A percentile compares a stretch with the other conserved stretches of the same genome.
Conservation (phyloP, 768 basidiomycete species). For the Inosperma sp. region DNA sequence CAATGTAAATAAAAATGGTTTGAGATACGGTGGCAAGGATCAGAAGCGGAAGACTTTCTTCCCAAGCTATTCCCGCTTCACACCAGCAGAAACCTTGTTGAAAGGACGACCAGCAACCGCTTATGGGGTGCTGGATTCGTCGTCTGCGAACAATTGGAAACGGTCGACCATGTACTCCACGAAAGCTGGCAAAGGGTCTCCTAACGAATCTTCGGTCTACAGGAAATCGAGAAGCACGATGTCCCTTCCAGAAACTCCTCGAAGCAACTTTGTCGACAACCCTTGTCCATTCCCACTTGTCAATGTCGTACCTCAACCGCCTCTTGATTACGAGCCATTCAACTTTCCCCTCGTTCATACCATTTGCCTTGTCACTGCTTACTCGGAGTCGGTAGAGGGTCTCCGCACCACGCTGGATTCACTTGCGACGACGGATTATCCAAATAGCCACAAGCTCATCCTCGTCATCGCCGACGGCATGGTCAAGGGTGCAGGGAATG, state of each 20-base stretch:
- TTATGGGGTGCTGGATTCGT: constrained; percentile 62
- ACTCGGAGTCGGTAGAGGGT: constrained; percentile 96
- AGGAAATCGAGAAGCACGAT: constrained; percentile 79
- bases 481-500: constrained; percentile 94
- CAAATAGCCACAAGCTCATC: constrained; percentile 94
- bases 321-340: constrained; percentile 90
- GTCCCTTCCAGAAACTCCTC: constrained; percentile 55
- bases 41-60: constrained; percentile 57
- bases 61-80: constrained; percentile 68
- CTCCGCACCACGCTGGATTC: constrained; percentile 97
- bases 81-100: constrained; percentile 60
- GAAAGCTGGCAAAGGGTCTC: constrained; percentile 40
- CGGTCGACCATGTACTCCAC: constrained; percentile 51
- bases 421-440: constrained; percentile 96
- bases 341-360: constrained; percentile 92
- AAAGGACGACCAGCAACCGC: constrained; percentile 58
- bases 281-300: constrained; percentile 91
- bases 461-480: constrained; percentile 96
- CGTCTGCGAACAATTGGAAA: constrained; percentile 49
- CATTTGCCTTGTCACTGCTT: constrained; percentile 96
- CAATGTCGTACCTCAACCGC: constrained; percentile 90
- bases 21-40: constrained; percentile 39
- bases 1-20: constrained; percentile 74
- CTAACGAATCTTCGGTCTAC: constrained; percentile 59
- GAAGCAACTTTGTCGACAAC: constrained; percentile 52